Conservation (phyloP, 768 basidiomycete species). For the Tricholoma matsutake region DNA sequence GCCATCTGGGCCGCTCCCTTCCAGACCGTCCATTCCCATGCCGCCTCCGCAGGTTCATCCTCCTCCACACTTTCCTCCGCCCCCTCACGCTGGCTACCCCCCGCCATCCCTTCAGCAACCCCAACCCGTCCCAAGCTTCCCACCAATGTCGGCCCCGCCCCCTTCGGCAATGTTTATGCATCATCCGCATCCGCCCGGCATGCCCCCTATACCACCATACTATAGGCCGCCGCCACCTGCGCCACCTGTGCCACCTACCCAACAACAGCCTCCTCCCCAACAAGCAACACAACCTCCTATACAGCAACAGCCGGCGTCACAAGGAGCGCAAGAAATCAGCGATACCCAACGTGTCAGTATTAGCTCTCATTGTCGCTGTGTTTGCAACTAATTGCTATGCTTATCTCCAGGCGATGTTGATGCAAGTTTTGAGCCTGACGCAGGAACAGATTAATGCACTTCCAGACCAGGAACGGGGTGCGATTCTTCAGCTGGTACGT, state of each 20-base stretch:
- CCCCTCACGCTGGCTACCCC: slow-evolving; percentile 30
- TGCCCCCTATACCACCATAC: slow-evolving; percentile 32
- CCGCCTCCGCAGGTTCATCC: slow-evolving; percentile 36
- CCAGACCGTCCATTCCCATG: slow-evolving; percentile 23
- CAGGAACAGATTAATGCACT: slow-evolving; percentile 81
- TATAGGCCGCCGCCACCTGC: slow-evolving; percentile 32
- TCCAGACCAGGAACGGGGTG: slow-evolving; percentile 72
- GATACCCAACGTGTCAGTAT: slow-evolving; percentile 46
- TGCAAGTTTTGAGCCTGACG: slow-evolving; percentile 82
- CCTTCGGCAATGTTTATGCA: slow-evolving; percentile 27
- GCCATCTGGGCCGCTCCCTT: slow-evolving; percentile 16
- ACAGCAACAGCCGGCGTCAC: slow-evolving; percentile 26
- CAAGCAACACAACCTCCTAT: slow-evolving; percentile 24
- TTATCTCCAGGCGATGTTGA: slow-evolving; percentile 62
- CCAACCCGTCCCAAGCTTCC: slow-evolving; percentile 28
- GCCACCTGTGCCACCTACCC: slow-evolving; percentile 25
- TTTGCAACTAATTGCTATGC: slow-evolving; percentile 12
- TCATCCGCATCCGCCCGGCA: slow-evolving; percentile 29
- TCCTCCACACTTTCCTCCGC: slow-evolving; percentile 25
- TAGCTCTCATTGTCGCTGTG: neutral
- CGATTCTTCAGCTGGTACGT: slow-evolving; percentile 78
- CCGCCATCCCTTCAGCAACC: slow-evolving; percentile 29
- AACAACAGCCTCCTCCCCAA: slow-evolving; percentile 24
- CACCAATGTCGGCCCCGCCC: slow-evolving; percentile 29
- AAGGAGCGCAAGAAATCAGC: slow-evolving; percentile 40